A percentile compares a stretch with the other conserved stretches of the same genome.
Evolutionary conservation across 2,329 filamentous ascomycete genomes (phyloP).

Genomic region (Beauveria australis): DNA sequence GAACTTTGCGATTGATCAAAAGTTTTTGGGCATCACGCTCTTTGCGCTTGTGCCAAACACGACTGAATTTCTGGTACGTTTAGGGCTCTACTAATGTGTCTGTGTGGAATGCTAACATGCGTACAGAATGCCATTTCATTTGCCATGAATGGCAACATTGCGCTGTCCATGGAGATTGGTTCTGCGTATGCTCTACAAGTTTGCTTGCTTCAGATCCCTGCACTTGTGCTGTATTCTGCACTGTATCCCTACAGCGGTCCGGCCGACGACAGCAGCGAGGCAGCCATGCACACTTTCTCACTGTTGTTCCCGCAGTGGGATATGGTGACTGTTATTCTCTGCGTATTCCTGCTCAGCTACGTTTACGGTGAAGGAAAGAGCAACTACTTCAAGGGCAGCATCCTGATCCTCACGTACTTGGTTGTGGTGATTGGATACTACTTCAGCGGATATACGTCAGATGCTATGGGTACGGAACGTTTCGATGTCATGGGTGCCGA

Average conservation of each 20-base stretch:
- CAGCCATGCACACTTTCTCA: conserved; percentile 60
- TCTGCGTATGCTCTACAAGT: conserved; percentile 96
- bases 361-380: conserved; percentile 98
- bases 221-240: conserved; percentile 84
- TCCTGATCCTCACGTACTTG: conserved; percentile 84
- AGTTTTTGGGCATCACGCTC: conserved; percentile 92
- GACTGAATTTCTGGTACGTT: conserved; percentile 82
- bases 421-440: conserved; percentile 91
- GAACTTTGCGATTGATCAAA: conserved; percentile 87
- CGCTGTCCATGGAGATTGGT: conserved; percentile 96
- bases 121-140: conserved; percentile 90
- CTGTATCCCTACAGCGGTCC: conserved; percentile 46
- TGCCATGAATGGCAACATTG: conserved; percentile 99
- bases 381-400: conserved; percentile 99
- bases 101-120: conserved; percentile 5
- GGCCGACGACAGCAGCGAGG: conserved; percentile 27
- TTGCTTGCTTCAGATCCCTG: conserved; percentile 87
- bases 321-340: conserved; percentile 93
- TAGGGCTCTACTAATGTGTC: too few relatives aligned
- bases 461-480: conserved; percentile 35
- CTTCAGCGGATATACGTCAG: conserved; percentile 55
- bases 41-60: conserved; percentile 97
- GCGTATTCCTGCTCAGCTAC: conserved; percentile 92
- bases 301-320: conserved; percentile 98
- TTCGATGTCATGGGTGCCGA: conserved; percentile 47